Evolutionary conservation across 768 basidiomycete species (phyloP).

Genomic region (Pleurotus eryngii): DNA sequence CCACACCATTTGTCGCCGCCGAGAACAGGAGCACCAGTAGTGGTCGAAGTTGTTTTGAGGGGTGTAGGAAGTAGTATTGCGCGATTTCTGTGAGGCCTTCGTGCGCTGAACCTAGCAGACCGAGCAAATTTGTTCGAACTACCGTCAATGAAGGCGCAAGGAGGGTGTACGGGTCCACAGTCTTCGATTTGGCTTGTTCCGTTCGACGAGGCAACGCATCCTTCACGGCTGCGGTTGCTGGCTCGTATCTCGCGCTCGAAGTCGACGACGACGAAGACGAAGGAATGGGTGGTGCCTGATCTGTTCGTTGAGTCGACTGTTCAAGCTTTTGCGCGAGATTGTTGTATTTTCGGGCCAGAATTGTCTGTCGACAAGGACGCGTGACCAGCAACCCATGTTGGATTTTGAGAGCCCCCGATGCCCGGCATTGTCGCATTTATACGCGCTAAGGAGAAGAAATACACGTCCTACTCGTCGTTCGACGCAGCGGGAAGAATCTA

Average conservation of each 20-base stretch:
- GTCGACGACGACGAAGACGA: constrained; percentile 6
- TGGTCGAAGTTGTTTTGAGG: constrained; percentile 89
- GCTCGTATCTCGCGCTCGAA: constrained; percentile 1
- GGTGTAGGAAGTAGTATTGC: constrained; percentile 86
- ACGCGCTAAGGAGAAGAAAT: neutral
- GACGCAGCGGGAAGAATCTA: neutral
- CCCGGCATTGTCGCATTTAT: constrained; percentile 7
- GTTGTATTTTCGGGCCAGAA: constrained; percentile 29
- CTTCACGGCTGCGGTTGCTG: neutral
- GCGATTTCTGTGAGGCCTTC: constrained; percentile 86
- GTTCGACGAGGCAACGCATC: constrained; percentile 17
- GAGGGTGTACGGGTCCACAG: constrained; percentile 60
- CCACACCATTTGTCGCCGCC: constrained; percentile 91
- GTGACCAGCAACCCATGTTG: constrained; percentile 4
- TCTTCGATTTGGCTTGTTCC: constrained; percentile 9
- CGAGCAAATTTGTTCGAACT: constrained; percentile 69
- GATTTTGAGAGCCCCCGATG: constrained; percentile 3
- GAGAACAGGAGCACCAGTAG: constrained; percentile 86
- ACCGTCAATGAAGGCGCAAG: constrained; percentile 70
- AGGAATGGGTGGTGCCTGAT: constrained; percentile 19
- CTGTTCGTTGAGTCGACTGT: constrained; percentile 21
- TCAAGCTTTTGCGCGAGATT: constrained; percentile 40
- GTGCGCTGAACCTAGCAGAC: constrained; percentile 84
- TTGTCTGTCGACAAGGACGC: constrained; percentile 1
- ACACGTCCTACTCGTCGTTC: constrained; percentile 5